Conservation (phyloP, 768 basidiomycete species). For the Albatrellus ellisii region DNA sequence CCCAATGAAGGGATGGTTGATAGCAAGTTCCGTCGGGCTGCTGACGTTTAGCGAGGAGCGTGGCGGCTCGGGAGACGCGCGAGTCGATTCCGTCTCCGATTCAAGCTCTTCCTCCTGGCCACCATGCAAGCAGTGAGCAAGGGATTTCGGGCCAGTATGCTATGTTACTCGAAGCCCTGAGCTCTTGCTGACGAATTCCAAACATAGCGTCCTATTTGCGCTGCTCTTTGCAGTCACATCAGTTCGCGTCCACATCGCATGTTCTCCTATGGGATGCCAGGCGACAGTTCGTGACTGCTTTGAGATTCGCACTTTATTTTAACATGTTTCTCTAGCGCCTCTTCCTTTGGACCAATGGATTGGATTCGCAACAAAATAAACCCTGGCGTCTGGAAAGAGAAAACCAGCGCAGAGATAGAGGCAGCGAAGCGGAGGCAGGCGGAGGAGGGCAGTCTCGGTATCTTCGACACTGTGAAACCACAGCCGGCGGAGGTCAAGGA, state of each 20-base stretch:
- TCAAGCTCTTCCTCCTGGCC: not conserved
- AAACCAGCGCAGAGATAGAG: slow-evolving; percentile 10
- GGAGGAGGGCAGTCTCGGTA: slow-evolving; percentile 30
- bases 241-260: slow-evolving; percentile 1
- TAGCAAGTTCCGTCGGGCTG: no score
- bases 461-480: slow-evolving; percentile 29
- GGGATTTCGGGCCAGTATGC: slow-evolving; percentile 8
- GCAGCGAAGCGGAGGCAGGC: slow-evolving; percentile 29
- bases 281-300: slow-evolving; percentile 5
- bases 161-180: not conserved
- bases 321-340: no score
- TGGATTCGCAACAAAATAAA: slow-evolving; percentile 11
- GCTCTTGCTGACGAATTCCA: no score
- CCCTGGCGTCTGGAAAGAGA: slow-evolving; percentile 7
- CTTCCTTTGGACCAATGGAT: slow-evolving; percentile 11
- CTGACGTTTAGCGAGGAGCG: no score
- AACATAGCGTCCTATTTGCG: not conserved
- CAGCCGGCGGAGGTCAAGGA: not conserved
- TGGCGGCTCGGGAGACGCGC: no score
- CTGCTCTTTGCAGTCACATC: slow-evolving; percentile 1
- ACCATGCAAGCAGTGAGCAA: slow-evolving; percentile 2
- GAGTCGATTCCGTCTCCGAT: not conserved
- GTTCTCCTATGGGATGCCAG: slow-evolving; percentile 7
- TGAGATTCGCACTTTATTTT: not conserved
- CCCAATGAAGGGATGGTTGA: no score